phyloP scores from a whole-genome alignment of 805 yeast species.

The Naumovozyma baii region DNA sequence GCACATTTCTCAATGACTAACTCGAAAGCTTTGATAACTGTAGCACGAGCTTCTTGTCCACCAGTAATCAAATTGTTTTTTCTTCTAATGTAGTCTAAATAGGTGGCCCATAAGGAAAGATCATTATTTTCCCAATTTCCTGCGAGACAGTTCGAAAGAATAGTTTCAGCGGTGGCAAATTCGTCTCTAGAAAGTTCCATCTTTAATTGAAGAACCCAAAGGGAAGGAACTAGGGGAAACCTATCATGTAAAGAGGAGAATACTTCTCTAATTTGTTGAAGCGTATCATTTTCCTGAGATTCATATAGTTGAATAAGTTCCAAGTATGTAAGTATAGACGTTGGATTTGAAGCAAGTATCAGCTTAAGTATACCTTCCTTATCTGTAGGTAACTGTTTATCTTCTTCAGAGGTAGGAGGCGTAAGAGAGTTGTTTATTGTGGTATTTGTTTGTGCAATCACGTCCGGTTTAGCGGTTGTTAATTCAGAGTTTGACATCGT shows the following conservation, averaged over 20 bases:
- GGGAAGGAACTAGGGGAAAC: conserved; percentile 58
- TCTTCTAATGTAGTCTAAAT: conserved; percentile 67
- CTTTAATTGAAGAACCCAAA: conserved; percentile 69
- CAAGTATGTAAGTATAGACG: conserved; percentile 48
- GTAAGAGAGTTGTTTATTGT: background rate
- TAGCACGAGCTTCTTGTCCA: conserved; percentile 68
- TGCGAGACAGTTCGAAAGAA: conserved; percentile 57
- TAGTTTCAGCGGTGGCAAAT: conserved; percentile 51
- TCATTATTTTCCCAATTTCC: conserved; percentile 35
- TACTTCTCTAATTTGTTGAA: conserved; percentile 46
- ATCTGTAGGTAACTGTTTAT: conserved; percentile 26
- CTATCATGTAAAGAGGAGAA: conserved; percentile 52
- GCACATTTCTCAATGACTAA: conserved; percentile 74
- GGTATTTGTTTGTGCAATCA: background rate
- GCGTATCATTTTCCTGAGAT: conserved; percentile 38
- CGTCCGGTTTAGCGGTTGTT: conserved; percentile 8
- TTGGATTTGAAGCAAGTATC: conserved; percentile 39
- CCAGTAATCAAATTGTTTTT: conserved; percentile 62
- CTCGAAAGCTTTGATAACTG: conserved; percentile 73
- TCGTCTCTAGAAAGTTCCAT: conserved; percentile 58
- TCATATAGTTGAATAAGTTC: conserved; percentile 41
- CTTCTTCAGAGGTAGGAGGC: background rate
- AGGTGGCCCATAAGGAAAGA: conserved; percentile 65
- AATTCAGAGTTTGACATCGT: background rate
- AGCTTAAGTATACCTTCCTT: conserved; percentile 52